phyloP scores from a whole-genome alignment of 768 basidiomycete genomes.

The Porpolomopsis calyptriformis region DNA sequence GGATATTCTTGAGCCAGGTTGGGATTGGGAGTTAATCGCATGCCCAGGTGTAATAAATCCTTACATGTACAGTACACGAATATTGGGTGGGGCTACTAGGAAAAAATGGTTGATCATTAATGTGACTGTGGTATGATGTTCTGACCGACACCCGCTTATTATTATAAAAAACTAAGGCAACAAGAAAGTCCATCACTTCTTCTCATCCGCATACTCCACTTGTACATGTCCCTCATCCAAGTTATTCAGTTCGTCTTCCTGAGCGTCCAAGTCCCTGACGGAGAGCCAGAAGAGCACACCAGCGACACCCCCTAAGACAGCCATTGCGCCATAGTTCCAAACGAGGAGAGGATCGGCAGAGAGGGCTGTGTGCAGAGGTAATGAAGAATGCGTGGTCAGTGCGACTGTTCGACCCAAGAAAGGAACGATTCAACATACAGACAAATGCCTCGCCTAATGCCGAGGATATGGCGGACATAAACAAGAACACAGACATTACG shows the following conservation, averaged over 20 bases:
- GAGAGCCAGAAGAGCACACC: conserved; percentile 48
- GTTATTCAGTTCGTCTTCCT: conserved; percentile 56
- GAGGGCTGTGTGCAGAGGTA: conserved; percentile 31
- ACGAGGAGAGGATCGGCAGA: conserved; percentile 63
- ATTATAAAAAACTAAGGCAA: no score
- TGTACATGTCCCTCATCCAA: conserved; percentile 31
- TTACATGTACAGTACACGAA: no score
- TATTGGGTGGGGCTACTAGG: no score
- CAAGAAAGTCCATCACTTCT: no score
- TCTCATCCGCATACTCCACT: no score
- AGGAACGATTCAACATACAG: conserved; percentile 27
- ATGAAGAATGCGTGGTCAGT: not conserved
- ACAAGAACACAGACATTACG: conserved; percentile 63
- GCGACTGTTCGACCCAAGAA: not conserved
- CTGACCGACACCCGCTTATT: no score
- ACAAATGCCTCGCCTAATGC: conserved; percentile 67
- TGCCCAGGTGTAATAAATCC: no score
- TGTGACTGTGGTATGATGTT: no score
- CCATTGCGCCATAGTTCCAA: conserved; percentile 64
- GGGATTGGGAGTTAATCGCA: no score
- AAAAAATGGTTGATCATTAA: no score
- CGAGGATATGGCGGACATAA: conserved; percentile 47
- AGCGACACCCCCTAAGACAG: conserved; percentile 38
- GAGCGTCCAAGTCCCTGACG: conserved; percentile 44
- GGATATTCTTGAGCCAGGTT: no score